Evolutionary conservation across 352 stramenopile species (phyloP).

Genomic region (Phytophthora meadii): DNA sequence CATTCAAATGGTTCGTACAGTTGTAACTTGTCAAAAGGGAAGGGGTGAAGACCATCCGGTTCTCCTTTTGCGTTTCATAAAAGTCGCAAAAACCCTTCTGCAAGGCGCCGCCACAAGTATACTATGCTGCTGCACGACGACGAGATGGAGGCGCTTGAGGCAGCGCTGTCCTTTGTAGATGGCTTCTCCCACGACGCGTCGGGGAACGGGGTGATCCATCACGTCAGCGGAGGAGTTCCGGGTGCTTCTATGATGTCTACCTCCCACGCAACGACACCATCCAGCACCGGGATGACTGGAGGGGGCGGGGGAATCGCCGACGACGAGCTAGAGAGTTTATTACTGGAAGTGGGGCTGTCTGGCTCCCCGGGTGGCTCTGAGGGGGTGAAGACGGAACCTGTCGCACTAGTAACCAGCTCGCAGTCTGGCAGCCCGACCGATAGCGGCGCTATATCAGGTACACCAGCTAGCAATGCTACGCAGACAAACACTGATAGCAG

Average conservation of each 20-base stretch:
- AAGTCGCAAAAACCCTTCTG: slow-evolving; percentile 7
- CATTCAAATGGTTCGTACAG: slow-evolving; percentile 14
- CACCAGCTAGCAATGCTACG: neutral
- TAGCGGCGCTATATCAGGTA: slow-evolving; percentile 1
- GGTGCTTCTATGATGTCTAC: neutral
- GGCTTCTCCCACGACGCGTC: slow-evolving; percentile 26
- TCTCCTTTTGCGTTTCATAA: slow-evolving; percentile 12
- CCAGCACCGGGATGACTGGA: slow-evolving; percentile 17
- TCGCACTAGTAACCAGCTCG: neutral
- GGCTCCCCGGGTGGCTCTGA: slow-evolving; percentile 4
- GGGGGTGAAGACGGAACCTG: slow-evolving; percentile 10
- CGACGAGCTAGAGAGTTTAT: slow-evolving; percentile 40
- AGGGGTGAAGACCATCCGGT: slow-evolving; percentile 18
- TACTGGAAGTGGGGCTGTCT: slow-evolving; percentile 36
- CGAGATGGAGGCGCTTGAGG: slow-evolving; percentile 45
- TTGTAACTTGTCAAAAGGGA: slow-evolving; percentile 26
- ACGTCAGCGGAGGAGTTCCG: neutral
- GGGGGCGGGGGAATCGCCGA: slow-evolving; percentile 22
- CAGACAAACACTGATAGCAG: slow-evolving; percentile 5
- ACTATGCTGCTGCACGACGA: slow-evolving; percentile 42
- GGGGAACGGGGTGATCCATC: neutral
- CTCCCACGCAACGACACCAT: neutral
- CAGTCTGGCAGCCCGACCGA: neutral
- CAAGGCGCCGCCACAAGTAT: neutral
- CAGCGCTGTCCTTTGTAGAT: slow-evolving; percentile 46